phyloP scores from a whole-genome alignment of 768 basidiomycete genomes.

The Amanita inopinata region DNA sequence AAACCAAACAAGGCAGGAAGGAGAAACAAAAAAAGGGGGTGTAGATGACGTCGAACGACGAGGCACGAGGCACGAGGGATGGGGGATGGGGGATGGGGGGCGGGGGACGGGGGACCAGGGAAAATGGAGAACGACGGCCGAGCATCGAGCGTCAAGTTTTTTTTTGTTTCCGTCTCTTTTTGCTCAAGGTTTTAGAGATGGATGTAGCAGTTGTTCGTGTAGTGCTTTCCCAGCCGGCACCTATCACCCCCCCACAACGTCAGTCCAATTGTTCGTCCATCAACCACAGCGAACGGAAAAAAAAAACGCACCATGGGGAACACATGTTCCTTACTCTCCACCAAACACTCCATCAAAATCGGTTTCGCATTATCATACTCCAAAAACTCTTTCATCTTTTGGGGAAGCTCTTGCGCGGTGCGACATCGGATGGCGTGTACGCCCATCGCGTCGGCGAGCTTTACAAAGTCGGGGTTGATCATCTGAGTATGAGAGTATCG shows the following conservation, averaged over 20 bases:
- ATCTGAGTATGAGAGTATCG: conserved; percentile 96
- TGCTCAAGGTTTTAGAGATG: too few relatives aligned
- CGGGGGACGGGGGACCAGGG: too few relatives aligned
- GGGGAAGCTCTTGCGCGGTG: conserved; percentile 65
- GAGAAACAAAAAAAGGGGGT: too few relatives aligned
- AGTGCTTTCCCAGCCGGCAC: conserved; percentile 91
- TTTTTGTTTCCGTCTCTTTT: too few relatives aligned
- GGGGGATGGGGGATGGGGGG: too few relatives aligned
- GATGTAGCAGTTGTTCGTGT: conserved; percentile 83
- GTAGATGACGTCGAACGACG: too few relatives aligned
- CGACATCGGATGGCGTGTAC: conserved; percentile 82
- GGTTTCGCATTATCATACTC: conserved; percentile 87
- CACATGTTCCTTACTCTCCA: conserved; percentile 79
- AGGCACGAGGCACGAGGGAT: too few relatives aligned
- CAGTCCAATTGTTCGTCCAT: too few relatives aligned
- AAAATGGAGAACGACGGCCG: too few relatives aligned
- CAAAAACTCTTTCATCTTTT: conserved; percentile 98
- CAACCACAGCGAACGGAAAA: background rate
- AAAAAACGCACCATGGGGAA: conserved; percentile 69
- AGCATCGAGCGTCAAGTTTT: too few relatives aligned
- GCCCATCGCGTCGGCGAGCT: conserved; percentile 83
- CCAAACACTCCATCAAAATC: conserved; percentile 83
- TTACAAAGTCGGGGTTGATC: conserved; percentile 93
- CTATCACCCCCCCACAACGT: conserved; percentile 24
- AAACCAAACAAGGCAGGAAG: too few relatives aligned